Evolutionary conservation across 2,329 filamentous ascomycete species (phyloP).

Genomic region (Aspergillus thermomutatus): DNA sequence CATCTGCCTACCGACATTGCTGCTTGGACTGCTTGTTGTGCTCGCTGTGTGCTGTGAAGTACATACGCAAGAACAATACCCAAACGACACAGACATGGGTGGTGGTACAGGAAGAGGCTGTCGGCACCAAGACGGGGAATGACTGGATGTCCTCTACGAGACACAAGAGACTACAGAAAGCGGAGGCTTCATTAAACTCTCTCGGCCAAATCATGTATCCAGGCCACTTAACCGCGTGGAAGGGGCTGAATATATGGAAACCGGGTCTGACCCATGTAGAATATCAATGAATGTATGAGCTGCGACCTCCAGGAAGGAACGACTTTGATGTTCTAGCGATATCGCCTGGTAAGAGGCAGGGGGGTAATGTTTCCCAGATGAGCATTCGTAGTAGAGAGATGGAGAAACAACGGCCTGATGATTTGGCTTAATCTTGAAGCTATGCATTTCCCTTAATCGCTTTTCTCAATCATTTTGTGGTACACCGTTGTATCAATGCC

Average conservation of each 20-base stretch:
- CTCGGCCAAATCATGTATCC: background rate
- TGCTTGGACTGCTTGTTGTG: too few relatives aligned
- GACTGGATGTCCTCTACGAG: too few relatives aligned
- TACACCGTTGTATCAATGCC: background rate
- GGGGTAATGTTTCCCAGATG: background rate
- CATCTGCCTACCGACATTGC: too few relatives aligned
- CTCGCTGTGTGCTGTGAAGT: too few relatives aligned
- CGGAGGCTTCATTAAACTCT: background rate
- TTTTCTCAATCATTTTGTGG: background rate
- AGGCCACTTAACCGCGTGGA: background rate
- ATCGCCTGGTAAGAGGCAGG: background rate
- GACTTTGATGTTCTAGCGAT: background rate
- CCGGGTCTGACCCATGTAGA: background rate
- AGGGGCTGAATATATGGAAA: background rate
- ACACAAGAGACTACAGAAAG: background rate
- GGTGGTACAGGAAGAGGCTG: too few relatives aligned
- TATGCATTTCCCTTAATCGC: background rate
- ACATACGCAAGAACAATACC: too few relatives aligned
- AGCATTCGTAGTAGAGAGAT: background rate
- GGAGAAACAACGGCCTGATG: background rate
- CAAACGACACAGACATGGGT: too few relatives aligned
- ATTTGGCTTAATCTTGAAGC: background rate
- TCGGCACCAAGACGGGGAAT: too few relatives aligned
- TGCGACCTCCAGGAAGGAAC: background rate
- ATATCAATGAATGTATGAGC: background rate